Percentiles rank a stretch among this genome's conserved stretches.
Conservation (phyloP, 306 rosid genomes). For the Lagenaria siceraria region DNA sequence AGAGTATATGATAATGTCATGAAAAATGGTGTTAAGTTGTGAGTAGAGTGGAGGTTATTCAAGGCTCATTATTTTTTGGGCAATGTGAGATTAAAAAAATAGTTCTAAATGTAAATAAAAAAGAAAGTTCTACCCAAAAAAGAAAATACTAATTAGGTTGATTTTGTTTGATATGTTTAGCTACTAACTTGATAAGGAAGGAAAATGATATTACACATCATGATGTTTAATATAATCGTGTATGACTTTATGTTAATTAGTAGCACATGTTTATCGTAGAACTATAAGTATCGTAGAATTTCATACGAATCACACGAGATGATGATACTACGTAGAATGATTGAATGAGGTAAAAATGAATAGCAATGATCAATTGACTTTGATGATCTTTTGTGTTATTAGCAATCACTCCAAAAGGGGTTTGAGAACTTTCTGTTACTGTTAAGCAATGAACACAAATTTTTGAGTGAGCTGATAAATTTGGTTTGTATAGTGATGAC, state of each 20-base stretch:
- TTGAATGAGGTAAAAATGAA: not conserved
- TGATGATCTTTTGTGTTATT: not conserved
- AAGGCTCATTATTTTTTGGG: not conserved
- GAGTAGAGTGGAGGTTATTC: not conserved
- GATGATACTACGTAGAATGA: not conserved
- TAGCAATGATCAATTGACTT: not conserved
- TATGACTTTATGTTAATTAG: not conserved
- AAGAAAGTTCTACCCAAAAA: not conserved
- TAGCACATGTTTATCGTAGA: not conserved
- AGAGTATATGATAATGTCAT: not conserved
- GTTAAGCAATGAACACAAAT: not conserved
- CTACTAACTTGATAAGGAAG: not conserved
- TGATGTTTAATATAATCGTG: not conserved
- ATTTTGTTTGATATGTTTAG: not conserved
- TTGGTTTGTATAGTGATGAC: not conserved
- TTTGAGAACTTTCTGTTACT: constrained; percentile 6
- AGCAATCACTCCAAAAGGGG: not conserved
- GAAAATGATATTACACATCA: not conserved
- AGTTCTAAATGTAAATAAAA: not conserved
- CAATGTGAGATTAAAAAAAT: not conserved
- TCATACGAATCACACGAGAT: not conserved
- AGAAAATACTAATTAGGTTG: not conserved
- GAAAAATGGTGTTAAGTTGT: not conserved
- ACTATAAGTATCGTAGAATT: not conserved
- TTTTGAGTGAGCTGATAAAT: not conserved